These are phyloP conservation scores for Candida taoyuanica DNA, from an alignment of 805 yeast genomes.

Conservation along the genomic window DNA sequence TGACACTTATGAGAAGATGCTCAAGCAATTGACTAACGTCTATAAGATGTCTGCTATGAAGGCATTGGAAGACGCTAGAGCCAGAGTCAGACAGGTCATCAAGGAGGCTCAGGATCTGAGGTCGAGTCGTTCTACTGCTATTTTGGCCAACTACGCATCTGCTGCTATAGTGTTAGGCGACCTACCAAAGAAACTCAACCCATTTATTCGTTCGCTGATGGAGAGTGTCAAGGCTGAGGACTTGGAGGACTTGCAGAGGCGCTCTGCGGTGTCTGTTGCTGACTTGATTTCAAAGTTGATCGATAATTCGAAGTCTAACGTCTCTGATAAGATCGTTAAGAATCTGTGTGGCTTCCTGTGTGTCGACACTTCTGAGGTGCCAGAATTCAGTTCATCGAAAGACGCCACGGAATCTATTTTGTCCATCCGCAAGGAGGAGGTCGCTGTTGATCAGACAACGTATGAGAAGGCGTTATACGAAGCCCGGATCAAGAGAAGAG, in stretches of 20 bases:
- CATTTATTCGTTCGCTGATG: constrained; percentile 86
- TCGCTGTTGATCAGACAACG: constrained; percentile 56
- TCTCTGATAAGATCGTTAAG: constrained; percentile 83
- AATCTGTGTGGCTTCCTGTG: constrained; percentile 90
- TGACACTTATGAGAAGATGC: constrained; percentile 62
- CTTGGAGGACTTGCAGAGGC: constrained; percentile 55
- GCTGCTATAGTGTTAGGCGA: constrained; percentile 59
- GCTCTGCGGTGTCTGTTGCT: constrained; percentile 69
- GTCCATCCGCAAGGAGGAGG: constrained; percentile 77
- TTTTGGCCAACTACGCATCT: constrained; percentile 73
- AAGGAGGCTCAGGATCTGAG: constrained; percentile 58
- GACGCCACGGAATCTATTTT: constrained; percentile 50
- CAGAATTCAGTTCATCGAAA: constrained; percentile 74
- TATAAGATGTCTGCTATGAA: constrained; percentile 66
- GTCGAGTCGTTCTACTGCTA: constrained; percentile 48
- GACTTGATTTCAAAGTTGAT: constrained; percentile 57
- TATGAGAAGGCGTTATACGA: constrained; percentile 62
- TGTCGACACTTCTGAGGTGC: constrained; percentile 94
- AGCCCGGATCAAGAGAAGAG: constrained; percentile 79
- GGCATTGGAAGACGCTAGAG: constrained; percentile 73
- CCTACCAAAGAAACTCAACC: constrained; percentile 85
- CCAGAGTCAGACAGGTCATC: constrained; percentile 60
- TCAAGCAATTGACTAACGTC: constrained; percentile 59
- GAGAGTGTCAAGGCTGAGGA: constrained; percentile 83
- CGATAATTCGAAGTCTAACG: constrained; percentile 54